Percentiles rank a stretch among this genome's conserved stretches.
Conservation (phyloP, 768 basidiomycete species). For the Podaxis sp. region DNA sequence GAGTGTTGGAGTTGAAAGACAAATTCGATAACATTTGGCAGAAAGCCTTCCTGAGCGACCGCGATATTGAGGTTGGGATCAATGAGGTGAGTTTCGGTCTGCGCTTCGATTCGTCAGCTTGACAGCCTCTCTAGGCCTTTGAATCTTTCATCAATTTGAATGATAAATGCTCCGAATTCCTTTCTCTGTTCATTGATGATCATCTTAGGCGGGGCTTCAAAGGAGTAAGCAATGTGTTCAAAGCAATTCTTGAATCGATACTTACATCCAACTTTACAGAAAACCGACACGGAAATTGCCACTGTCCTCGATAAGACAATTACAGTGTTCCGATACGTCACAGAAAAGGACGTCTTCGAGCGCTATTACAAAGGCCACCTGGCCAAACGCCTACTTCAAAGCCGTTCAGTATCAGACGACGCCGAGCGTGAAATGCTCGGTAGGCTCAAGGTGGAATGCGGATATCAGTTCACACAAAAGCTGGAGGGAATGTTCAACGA, state of each 20-base stretch:
- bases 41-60: constrained; percentile 68
- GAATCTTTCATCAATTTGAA: constrained; percentile 89
- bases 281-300: constrained; percentile 93
- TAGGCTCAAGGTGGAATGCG: constrained; percentile 95
- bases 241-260: not conserved
- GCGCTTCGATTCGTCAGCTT: not conserved
- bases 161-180: constrained; percentile 86
- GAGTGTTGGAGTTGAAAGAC: constrained; percentile 89
- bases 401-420: constrained; percentile 93
- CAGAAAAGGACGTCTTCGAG: constrained; percentile 97
- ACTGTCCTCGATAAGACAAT: constrained; percentile 92
- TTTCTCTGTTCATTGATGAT: constrained; percentile 96
- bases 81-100: constrained; percentile 67
- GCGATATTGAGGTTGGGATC: constrained; percentile 74
- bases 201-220: constrained; percentile 93
- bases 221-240: constrained; percentile 58
- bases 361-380: constrained; percentile 97
- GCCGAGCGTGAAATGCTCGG: constrained; percentile 97
- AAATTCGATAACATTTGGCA: constrained; percentile 80
- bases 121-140: constrained; percentile 66
- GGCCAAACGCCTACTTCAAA: constrained; percentile 84
- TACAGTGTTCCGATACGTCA: constrained; percentile 89
- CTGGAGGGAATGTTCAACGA: constrained; percentile 99
- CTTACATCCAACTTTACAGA: constrained; percentile 47
- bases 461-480: constrained; percentile 96